Conservation (phyloP, 768 basidiomycete genomes). For the Imleria badia region DNA sequence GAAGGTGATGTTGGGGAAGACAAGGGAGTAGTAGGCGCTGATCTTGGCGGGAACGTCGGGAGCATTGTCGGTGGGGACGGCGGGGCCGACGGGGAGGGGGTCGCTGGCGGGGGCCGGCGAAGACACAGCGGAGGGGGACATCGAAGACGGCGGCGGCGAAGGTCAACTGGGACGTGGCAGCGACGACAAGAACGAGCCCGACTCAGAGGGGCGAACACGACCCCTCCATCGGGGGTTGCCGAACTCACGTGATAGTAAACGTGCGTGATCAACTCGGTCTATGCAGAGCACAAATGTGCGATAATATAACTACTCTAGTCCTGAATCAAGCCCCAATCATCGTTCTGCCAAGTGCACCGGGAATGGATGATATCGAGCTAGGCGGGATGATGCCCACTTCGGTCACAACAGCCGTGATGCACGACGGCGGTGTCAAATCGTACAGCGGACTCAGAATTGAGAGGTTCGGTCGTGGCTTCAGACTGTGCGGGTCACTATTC, state of each 20-base stretch:
- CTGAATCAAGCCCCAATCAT: conserved; percentile 22
- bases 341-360: conserved; percentile 53
- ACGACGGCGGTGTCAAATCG: conserved; percentile 88
- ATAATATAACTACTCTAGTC: conserved; percentile 6
- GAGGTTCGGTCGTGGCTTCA: conserved; percentile 48
- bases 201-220: conserved; percentile 3
- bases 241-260: conserved; percentile 21
- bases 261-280: conserved; percentile 12
- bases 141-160: conserved; percentile 13
- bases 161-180: conserved; percentile 8
- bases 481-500: conserved; percentile 13
- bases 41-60: conserved; percentile 64
- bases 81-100: conserved; percentile 4
- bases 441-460: conserved; percentile 87
- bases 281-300: neutral
- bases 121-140: conserved; percentile 23
- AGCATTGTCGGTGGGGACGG: conserved; percentile 2
- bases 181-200: conserved; percentile 1
- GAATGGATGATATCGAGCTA: conserved; percentile 83
- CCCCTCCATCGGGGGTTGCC: conserved; percentile 15
- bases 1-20: conserved; percentile 93
- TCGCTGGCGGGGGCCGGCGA: conserved; percentile 7
- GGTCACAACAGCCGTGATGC: conserved; percentile 94
- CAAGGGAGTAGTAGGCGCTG: conserved; percentile 90
- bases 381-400: conserved; percentile 96